Conservation (phyloP, 1,139 yeast genomes). For the Candida dubliniensis region DNA sequence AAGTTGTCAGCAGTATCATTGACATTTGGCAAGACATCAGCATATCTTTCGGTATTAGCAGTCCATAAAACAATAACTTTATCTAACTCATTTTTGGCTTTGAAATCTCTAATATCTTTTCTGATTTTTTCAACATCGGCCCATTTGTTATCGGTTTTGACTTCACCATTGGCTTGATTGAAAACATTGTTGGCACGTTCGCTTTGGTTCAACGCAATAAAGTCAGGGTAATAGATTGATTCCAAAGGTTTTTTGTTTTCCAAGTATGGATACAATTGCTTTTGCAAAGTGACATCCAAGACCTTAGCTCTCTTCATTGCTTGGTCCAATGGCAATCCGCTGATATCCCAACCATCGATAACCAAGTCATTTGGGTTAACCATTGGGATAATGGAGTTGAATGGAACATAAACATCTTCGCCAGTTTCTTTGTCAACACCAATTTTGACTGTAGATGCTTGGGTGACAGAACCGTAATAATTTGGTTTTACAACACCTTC, state of each 20-base stretch:
- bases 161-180: slow-evolving; percentile 50
- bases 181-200: slow-evolving; percentile 88
- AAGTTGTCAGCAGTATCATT: slow-evolving; percentile 87
- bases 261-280: slow-evolving; percentile 68
- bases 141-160: slow-evolving; percentile 72
- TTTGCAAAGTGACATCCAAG: slow-evolving; percentile 81
- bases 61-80: slow-evolving; percentile 93
- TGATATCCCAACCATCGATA: slow-evolving; percentile 95
- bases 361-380: slow-evolving; percentile 88
- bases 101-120: slow-evolving; percentile 79
- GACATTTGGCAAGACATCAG: slow-evolving; percentile 74
- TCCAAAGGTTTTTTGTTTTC: slow-evolving; percentile 69
- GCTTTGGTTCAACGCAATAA: slow-evolving; percentile 92
- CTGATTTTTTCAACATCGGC: slow-evolving; percentile 85
- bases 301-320: slow-evolving; percentile 89
- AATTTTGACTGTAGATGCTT: slow-evolving; percentile 83
- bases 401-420: slow-evolving; percentile 89
- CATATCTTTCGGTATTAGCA: slow-evolving; percentile 94
- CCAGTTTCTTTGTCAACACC: slow-evolving; percentile 76
- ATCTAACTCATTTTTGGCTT: slow-evolving; percentile 70
- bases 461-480: slow-evolving; percentile 96
- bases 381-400: slow-evolving; percentile 85
- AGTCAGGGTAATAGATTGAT: slow-evolving; percentile 92
- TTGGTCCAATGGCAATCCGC: slow-evolving; percentile 63
- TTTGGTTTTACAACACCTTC: slow-evolving; percentile 80